A percentile compares a stretch with the other conserved stretches of the same genome.
phyloP scores from a whole-genome alignment of 2,329 filamentous ascomycete genomes.

The Penicillium sp. region DNA sequence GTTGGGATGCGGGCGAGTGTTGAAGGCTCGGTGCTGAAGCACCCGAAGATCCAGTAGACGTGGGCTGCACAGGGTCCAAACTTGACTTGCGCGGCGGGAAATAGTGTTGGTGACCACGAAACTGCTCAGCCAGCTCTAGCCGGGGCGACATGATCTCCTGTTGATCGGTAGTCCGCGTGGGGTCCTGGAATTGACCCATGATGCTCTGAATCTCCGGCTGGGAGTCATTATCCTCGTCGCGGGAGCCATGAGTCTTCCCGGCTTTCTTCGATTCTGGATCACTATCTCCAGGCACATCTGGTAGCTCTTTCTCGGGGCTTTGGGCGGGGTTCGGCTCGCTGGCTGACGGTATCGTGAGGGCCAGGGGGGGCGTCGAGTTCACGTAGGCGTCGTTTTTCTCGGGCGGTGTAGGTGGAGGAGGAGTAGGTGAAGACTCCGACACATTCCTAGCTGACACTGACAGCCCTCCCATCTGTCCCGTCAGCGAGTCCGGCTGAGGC shows the following conservation, averaged over 20 bases:
- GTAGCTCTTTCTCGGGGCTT: constrained; percentile 44
- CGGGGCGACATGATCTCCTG: constrained; percentile 93
- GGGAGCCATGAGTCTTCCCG: constrained; percentile 62
- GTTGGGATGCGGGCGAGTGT: constrained; percentile 30
- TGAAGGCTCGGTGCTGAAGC: constrained; percentile 24
- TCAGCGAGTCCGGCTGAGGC: constrained; percentile 28
- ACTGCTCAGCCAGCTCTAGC: constrained; percentile 78
- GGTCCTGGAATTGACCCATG: constrained; percentile 91
- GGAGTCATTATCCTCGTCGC: constrained; percentile 64
- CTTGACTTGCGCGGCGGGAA: constrained; percentile 87
- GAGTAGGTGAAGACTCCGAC: constrained; percentile 28
- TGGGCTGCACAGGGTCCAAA: constrained; percentile 68
- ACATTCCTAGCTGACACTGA: constrained; percentile 33
- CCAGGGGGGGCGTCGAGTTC: constrained; percentile 52
- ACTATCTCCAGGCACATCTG: constrained; percentile 37
- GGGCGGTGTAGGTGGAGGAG: constrained; percentile 50
- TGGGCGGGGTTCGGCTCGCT: constrained; percentile 41
- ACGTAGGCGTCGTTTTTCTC: constrained; percentile 58
- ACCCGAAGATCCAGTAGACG: constrained; percentile 35
- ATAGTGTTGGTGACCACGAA: constrained; percentile 67
- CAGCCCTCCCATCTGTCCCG: constrained; percentile 35
- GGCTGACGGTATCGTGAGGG: constrained; percentile 44
- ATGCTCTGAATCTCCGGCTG: constrained; percentile 92
- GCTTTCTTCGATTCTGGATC: constrained; percentile 52
- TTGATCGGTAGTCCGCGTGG: constrained; percentile 69